Evolutionary conservation across 495 filamentous ascomycete species (phyloP), one percentile per base, ranked within the genome.

Genomic region (Aspergillus mulundensis): DNA sequence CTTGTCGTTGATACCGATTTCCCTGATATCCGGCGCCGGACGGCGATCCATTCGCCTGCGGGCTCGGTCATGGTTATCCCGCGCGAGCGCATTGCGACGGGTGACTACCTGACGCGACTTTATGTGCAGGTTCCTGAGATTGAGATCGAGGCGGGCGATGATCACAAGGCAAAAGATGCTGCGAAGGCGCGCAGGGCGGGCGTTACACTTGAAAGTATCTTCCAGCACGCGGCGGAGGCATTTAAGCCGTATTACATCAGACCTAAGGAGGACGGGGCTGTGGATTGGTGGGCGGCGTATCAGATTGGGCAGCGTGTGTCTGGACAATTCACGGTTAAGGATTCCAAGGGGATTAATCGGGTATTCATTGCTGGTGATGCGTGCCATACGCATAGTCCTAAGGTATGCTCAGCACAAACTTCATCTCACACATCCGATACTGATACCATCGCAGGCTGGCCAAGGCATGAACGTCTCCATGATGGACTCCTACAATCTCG

Each of bases 391-490:
- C 83, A 87, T 56, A 85, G 83, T 7, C 88, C 88, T 1, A 91
- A 90, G 77, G 87, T 74, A 58, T 40, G 36, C 8, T 30, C 18
- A 23, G 23, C 32, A 20, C 30, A 54, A 15, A 16, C 43, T 15
- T 34, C 10, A 19, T 18, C 41, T 42, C 25, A 11, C 3, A 21
- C 41, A 12, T 42, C n/a, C 7, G 28, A 44, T 18, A 11, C 40
- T 50, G 38, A 50, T 5, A 24, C 18, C n/a, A 16, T 15, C 18
- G 6, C 19, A 93, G 75, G 88, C 88, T 21, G 90, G 88, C 7
- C 90, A 93, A 75, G 90, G 90, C 36, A 91, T 94, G 89, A 95
- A 95, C 63, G 86, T 90, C 5, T 88, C 87, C 1, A 90, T 95
- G 77, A 83, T 91, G 57, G 90, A 95, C 64, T 83, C 86, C 3